Evolutionary conservation across 306 rosid species (phyloP).

Genomic region (Lablab purpureus): DNA sequence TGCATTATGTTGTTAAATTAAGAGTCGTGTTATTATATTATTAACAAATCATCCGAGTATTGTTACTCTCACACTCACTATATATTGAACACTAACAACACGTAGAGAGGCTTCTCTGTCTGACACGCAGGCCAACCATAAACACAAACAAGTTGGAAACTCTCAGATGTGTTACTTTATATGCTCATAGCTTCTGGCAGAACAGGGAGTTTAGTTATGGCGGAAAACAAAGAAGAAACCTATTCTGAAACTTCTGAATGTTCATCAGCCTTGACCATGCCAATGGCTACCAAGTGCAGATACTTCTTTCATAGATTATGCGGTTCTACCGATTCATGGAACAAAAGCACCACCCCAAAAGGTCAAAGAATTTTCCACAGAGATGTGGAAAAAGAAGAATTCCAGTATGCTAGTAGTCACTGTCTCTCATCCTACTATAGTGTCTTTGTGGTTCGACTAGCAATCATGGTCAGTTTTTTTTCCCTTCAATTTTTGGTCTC

Average conservation of each 20-base stretch:
- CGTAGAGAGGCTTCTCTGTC: constrained; percentile 34
- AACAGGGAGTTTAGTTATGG: constrained; percentile 38
- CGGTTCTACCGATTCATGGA: constrained; percentile 56
- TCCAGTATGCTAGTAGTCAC: constrained; percentile 68
- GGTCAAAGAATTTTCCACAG: constrained; percentile 74
- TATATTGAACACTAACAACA: constrained; percentile 49
- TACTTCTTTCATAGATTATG: constrained; percentile 62
- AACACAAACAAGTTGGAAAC: constrained; percentile 34
- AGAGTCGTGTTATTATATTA: background rate
- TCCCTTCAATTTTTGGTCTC: constrained; percentile 2
- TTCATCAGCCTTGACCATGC: constrained; percentile 49
- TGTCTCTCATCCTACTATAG: constrained; percentile 97
- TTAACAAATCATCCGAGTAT: background rate
- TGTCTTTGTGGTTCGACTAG: constrained; percentile 93
- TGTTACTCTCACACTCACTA: background rate
- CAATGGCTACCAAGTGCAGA: constrained; percentile 61
- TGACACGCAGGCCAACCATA: constrained; percentile 46
- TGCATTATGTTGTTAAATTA: background rate
- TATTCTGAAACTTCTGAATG: constrained; percentile 50
- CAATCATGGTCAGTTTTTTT: constrained; percentile 82
- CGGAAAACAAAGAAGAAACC: constrained; percentile 50
- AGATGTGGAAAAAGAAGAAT: constrained; percentile 91
- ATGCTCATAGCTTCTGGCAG: constrained; percentile 40
- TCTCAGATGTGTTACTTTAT: constrained; percentile 37
- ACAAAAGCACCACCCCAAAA: constrained; percentile 53